phyloP scores from a whole-genome alignment of 2,329 filamentous ascomycete genomes.

The Calonectria pteridis region DNA sequence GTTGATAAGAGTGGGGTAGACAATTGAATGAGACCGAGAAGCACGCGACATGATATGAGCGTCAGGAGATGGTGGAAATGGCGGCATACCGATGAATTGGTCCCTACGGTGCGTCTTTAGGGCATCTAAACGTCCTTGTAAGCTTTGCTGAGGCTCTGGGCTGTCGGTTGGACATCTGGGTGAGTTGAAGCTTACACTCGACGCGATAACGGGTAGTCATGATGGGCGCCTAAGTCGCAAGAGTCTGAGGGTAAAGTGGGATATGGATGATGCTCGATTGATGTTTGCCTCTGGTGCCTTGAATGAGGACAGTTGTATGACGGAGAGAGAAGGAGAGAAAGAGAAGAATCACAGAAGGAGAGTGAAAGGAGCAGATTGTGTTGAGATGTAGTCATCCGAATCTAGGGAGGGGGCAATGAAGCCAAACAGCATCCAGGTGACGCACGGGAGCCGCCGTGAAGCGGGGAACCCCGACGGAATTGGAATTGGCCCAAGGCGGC shows the following conservation, averaged over 20 bases:
- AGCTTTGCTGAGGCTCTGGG: constrained; percentile 28
- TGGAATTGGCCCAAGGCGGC: constrained; percentile 37
- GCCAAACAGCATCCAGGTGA: constrained; percentile 30
- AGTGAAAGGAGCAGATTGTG: constrained; percentile 27
- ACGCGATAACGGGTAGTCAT: constrained; percentile 78
- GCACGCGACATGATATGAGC: neutral
- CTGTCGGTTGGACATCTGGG: constrained; percentile 4
- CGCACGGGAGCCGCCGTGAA: constrained; percentile 41
- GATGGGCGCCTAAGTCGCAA: constrained; percentile 7
- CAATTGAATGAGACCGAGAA: constrained; percentile 9
- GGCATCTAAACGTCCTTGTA: constrained; percentile 60
- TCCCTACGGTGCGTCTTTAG: constrained; percentile 89
- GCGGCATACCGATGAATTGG: constrained; percentile 79
- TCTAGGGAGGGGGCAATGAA: constrained; percentile 15
- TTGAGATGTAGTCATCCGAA: constrained; percentile 33
- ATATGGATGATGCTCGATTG: neutral
- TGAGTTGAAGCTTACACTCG: constrained; percentile 70
- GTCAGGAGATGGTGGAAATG: neutral
- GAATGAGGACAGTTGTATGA: neutral
- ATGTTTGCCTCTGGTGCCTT: neutral
- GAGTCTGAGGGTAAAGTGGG: neutral
- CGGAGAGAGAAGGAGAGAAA: neutral
- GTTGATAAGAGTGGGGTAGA: constrained; percentile 12
- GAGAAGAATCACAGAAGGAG: neutral
- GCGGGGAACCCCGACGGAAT: constrained; percentile 39